Evolutionary conservation across 306 rosid species (phyloP), one percentile per base, ranked within the genome.

Genomic region (Alnus glutinosa): DNA sequence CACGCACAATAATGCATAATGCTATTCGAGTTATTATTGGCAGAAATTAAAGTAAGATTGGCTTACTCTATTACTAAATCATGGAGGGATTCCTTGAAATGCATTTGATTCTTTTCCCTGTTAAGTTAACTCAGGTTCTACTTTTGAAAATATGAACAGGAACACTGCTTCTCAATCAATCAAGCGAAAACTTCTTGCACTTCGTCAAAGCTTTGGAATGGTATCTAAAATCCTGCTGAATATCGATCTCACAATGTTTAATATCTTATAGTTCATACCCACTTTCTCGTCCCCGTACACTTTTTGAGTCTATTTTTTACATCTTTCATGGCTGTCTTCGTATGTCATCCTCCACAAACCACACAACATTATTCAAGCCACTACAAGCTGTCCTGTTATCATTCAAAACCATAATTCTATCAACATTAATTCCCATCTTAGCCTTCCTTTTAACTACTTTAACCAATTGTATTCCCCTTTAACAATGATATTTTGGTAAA

Each of bases 11-110:
- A 77, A 93, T 95, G 98, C 99, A 92, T 85, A 97, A 95, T 86
- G 96, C 98, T 50, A 92, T 93, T 86, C 89, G 98, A 66, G 93
- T 95, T 77, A 90, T 95, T 79, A 88, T 95, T 85, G 99, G 99
- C 78, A 84, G 98, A 74, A 93, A 95, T 23, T 23, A 23, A 23
- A 23, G 99, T 92, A 86, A 89, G 98, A 80, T 79, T 50, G 39
- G 32, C 64, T 71, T 36, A 68, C 34, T 46, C 70, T 61, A 57
- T 83, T 80, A 59, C 48, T 48, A 73, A 61, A 75, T 75, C 73
- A 9, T 0, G 23, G 23, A 23, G 77, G 74, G 80, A 50, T 73
- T 39, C 32, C 51, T 74, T 75, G 63, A 73, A 54, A 14, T 28
- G 23, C 4, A 44, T 37, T 52, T 48, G 28, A 44, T 16, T 37